Base-by-base conservation (phyloP, 176 grass and related monocot genomes). In the Raddia guianensis region DNA sequence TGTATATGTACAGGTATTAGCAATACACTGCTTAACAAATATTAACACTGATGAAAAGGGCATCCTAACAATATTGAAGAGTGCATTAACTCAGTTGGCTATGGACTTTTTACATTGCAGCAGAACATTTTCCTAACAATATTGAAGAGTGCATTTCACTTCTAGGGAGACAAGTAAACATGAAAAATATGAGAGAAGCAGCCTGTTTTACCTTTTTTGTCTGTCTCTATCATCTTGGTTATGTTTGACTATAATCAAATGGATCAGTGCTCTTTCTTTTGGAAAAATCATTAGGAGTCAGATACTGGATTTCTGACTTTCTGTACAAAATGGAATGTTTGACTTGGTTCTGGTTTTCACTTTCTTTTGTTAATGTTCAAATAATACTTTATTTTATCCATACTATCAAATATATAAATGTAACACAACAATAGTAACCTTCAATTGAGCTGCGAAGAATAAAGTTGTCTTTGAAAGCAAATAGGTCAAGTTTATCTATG, bases 121-220 rank as follows among this genome's bases (percentile, higher is more conserved):
- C 8, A 19, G 63, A 14, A 43, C 63, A 66, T 15, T 60, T 47
- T 60, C 37, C 20, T 49, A 18, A 63, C 0, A 3, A 77, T 18
- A 63, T 42, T 66, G 21, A 73, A 72, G 56, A 27, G 58, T 54
- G 9, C 34, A 10, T 63, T 62, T 71, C 14, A 51, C 49, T 33
- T 79, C 19, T 78, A 15, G 43, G 12, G 20, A 18, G 19, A 63
- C 2, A 63, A 18, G 18, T 34, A 77, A 35, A 12, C 15, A 47
- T 77, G 58, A 59, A 48, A 13, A 63, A 75, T 75, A 62, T 77
- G 43, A 12, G 5, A 61, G 21, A 49, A 49, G 20, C 7, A 77
- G 4, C 13, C 2, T 63, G 20, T 18, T 66, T 42, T 9, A 66
- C 66, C 33, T 51, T 40, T 53, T 51, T 51, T 58, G 18, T 58